phyloP scores from a whole-genome alignment of 768 basidiomycete genomes.

The Kwoniella dendrophila region DNA sequence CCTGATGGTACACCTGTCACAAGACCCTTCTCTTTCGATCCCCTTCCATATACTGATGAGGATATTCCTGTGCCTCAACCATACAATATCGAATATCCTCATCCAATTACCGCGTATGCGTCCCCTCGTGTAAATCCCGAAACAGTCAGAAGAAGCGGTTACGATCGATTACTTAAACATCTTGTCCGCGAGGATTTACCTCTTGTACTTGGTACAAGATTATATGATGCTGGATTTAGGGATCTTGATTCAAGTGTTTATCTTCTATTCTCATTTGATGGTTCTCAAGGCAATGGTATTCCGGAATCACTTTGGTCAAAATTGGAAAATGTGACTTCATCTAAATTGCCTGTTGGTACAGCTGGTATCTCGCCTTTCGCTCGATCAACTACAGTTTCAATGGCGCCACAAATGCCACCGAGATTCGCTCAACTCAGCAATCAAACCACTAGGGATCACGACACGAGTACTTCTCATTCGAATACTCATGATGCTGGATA shows the following conservation, averaged over 20 bases:
- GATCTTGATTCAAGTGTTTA: conserved; percentile 23
- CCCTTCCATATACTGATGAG: conserved; percentile 34
- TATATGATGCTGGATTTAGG: conserved; percentile 30
- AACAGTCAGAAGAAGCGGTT: conserved; percentile 26
- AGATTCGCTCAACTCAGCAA: conserved; percentile 7
- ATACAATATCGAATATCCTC: conserved; percentile 47
- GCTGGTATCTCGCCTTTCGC: conserved; percentile 14
- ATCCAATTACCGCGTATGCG: conserved; percentile 48
- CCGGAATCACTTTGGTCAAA: conserved; percentile 40
- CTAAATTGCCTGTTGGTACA: conserved; percentile 11
- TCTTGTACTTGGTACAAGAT: conserved; percentile 33
- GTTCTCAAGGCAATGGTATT: conserved; percentile 43
- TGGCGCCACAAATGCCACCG: conserved; percentile 5
- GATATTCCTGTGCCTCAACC: conserved; percentile 40
- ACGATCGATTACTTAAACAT: conserved; percentile 22
- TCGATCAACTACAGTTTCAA: neutral
- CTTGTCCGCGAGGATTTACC: conserved; percentile 28
- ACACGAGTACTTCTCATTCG: neutral
- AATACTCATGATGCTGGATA: neutral
- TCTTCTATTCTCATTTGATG: conserved; percentile 21
- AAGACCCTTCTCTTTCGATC: conserved; percentile 32
- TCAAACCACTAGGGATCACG: neutral
- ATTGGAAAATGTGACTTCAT: conserved; percentile 27
- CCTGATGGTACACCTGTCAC: conserved; percentile 22
- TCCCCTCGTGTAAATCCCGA: conserved; percentile 44